Evolutionary conservation across 495 filamentous ascomycete species (phyloP).

Genomic region (Daldinia caldariorum): DNA sequence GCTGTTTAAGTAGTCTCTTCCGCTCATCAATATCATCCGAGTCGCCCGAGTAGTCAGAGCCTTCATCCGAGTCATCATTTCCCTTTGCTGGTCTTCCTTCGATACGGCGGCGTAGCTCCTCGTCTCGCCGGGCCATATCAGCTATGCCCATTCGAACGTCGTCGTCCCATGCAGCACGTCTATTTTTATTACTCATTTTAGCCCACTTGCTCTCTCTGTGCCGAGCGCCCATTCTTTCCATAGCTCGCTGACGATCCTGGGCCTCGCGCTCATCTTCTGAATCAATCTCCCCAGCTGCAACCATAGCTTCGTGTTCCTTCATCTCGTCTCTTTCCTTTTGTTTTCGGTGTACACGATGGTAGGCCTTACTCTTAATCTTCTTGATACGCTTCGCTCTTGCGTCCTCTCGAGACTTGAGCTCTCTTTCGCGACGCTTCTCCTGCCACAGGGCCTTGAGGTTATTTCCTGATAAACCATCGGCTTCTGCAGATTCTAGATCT

Average conservation of each 20-base stretch:
- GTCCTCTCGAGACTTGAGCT: constrained; percentile 91
- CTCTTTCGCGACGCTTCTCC: constrained; percentile 80
- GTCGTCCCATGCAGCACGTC: constrained; percentile 83
- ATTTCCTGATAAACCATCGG: constrained; percentile 70
- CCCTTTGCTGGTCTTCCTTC: constrained; percentile 72
- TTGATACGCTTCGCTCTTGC: constrained; percentile 89
- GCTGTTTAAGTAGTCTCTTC: constrained; percentile 66
- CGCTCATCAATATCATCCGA: constrained; percentile 63
- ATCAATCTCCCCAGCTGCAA: constrained; percentile 69
- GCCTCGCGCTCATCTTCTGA: constrained; percentile 81
- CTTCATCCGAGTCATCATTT: constrained; percentile 65
- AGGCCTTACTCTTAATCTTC: constrained; percentile 97
- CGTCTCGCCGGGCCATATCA: constrained; percentile 85
- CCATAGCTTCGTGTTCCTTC: constrained; percentile 73
- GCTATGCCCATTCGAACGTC: constrained; percentile 78
- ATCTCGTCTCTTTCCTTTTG: constrained; percentile 78
- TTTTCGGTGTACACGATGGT: constrained; percentile 88
- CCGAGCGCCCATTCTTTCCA: constrained; percentile 87
- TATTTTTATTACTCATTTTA: constrained; percentile 82
- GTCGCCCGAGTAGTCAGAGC: constrained; percentile 61
- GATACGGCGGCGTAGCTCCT: constrained; percentile 84
- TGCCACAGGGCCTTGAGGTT: constrained; percentile 78
- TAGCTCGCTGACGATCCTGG: constrained; percentile 80
- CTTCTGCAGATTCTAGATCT: constrained; percentile 71
- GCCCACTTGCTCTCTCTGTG: constrained; percentile 96